phyloP scores from a whole-genome alignment of 108 stramenopile genomes.

The Hondaea fermentalgiana region DNA sequence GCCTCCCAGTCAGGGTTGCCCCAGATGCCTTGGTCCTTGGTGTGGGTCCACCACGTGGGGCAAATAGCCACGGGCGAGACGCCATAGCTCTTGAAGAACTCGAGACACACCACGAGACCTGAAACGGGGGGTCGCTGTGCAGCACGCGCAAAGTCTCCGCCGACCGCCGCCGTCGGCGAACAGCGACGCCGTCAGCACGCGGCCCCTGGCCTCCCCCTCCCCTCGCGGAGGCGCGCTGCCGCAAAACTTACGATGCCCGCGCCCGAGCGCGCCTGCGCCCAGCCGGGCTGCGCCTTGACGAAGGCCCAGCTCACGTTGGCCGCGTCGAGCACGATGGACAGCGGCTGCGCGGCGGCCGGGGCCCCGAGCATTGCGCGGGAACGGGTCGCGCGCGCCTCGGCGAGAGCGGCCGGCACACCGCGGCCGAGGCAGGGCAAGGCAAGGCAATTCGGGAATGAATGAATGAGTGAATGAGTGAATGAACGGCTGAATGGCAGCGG shows the following conservation, averaged over 20 bases:
- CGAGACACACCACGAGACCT: background rate
- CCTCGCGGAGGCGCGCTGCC: too few relatives aligned
- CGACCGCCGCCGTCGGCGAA: too few relatives aligned
- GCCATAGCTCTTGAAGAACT: background rate
- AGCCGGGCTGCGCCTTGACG: conserved; percentile 7
- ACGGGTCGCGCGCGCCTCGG: background rate
- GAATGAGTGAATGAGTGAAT: too few relatives aligned
- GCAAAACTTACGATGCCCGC: background rate
- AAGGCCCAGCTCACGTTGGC: conserved; percentile 1
- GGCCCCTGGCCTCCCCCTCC: too few relatives aligned
- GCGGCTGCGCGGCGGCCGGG: background rate
- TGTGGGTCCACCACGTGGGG: background rate
- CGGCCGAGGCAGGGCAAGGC: background rate
- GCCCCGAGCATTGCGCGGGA: background rate
- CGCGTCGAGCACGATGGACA: background rate
- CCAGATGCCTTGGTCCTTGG: background rate
- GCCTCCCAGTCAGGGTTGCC: background rate
- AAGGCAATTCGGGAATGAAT: too few relatives aligned
- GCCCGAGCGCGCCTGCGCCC: background rate
- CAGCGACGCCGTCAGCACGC: too few relatives aligned
- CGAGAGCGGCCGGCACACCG: background rate
- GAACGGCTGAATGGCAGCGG: too few relatives aligned
- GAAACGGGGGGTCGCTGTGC: background rate
- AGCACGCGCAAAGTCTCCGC: too few relatives aligned
- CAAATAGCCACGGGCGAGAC: background rate